Conservation (phyloP, 306 rosid genomes). For the Cucumis cinereus region DNA sequence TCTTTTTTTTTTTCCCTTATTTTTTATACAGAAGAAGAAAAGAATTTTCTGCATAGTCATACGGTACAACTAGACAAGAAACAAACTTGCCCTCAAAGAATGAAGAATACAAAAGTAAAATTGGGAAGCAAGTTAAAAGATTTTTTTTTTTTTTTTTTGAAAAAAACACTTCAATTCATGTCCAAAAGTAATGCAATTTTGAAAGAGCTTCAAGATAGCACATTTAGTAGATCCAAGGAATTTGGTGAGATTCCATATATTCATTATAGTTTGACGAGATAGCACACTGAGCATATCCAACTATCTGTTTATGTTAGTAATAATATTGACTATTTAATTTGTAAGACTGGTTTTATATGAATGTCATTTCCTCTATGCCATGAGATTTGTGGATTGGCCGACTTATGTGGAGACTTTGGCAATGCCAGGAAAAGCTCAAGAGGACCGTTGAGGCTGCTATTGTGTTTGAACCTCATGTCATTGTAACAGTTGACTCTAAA, state of each 20-base stretch:
- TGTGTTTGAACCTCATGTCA: constrained; percentile 69
- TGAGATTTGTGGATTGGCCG: background rate
- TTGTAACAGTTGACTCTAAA: constrained; percentile 69
- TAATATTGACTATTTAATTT: background rate
- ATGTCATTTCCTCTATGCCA: background rate
- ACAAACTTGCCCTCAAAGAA: background rate
- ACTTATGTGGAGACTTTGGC: constrained; percentile 3
- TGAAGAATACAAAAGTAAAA: background rate
- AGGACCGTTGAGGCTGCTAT: constrained; percentile 65
- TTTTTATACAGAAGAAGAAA: background rate
- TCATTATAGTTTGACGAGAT: background rate
- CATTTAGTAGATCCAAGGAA: background rate
- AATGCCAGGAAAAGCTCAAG: constrained; percentile 52
- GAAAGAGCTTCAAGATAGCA: background rate
- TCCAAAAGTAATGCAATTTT: background rate
- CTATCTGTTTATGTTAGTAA: background rate
- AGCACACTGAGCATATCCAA: background rate
- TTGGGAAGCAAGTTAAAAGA: background rate
- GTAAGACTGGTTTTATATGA: background rate
- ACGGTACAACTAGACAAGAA: background rate
- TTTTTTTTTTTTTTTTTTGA: background rate
- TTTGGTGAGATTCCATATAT: background rate
- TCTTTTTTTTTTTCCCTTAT: background rate
- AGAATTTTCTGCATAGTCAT: background rate
- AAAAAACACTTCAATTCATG: background rate